Evolutionary conservation across 225 moss, liverwort and hornwort species (phyloP).

Genomic region (Climacium dendroides): DNA sequence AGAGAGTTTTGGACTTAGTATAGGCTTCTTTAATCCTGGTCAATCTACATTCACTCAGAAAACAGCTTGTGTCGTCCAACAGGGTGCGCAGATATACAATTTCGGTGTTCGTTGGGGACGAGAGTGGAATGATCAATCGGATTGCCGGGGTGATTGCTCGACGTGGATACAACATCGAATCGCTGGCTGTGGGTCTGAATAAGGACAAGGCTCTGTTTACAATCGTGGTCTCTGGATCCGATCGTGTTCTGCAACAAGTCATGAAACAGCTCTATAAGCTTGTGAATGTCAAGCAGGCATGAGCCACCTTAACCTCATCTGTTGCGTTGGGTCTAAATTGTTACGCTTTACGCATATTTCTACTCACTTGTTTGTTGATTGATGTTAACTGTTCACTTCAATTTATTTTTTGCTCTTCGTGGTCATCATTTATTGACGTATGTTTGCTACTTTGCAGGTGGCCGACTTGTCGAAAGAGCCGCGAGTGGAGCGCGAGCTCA

Average conservation of each 20-base stretch:
- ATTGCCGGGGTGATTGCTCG: constrained; percentile 92
- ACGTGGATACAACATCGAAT: constrained; percentile 95
- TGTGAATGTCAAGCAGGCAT: constrained; percentile 84
- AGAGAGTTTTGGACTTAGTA: background rate
- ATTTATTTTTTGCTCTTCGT: background rate
- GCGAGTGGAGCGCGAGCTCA: constrained; percentile 86
- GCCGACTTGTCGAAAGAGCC: constrained; percentile 74
- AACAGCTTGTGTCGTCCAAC: background rate
- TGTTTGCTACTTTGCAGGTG: constrained; percentile 37
- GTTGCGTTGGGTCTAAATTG: background rate
- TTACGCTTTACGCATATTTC: background rate
- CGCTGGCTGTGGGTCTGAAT: constrained; percentile 85
- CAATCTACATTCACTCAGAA: background rate
- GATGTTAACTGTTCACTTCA: background rate
- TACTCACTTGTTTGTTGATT: background rate
- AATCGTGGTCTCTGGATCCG: constrained; percentile 92
- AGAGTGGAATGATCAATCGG: constrained; percentile 98
- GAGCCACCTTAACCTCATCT: background rate
- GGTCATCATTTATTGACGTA: background rate
- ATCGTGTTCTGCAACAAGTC: constrained; percentile 84
- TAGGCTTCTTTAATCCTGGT: background rate
- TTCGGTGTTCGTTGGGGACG: constrained; percentile 94
- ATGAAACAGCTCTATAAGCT: constrained; percentile 99
- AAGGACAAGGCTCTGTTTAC: constrained; percentile 98
- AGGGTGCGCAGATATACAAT: constrained; percentile 92